Conservation (phyloP, 768 basidiomycete genomes). For the Lactifluus rugatus region DNA sequence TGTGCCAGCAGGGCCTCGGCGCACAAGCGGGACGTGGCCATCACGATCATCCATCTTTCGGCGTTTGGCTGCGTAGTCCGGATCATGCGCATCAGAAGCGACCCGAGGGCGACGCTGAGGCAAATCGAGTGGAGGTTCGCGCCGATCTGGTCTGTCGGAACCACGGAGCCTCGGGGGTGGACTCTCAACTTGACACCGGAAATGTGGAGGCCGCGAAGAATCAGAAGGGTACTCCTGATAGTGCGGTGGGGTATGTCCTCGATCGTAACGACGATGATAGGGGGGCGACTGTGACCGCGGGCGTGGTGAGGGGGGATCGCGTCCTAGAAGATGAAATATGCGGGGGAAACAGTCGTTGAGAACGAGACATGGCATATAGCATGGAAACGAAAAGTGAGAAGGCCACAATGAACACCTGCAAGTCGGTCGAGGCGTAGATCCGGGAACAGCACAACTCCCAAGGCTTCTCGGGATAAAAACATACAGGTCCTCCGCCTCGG, state of each 20-base stretch:
- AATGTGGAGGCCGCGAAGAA: slow-evolving; percentile 1
- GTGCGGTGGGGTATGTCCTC: slow-evolving; percentile 11
- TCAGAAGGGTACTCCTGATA: slow-evolving; percentile 10
- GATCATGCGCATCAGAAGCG: slow-evolving; percentile 7
- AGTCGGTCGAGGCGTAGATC: slow-evolving; percentile 17
- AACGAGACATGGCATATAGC: slow-evolving; percentile 14
- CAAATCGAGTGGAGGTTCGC: slow-evolving; percentile 8
- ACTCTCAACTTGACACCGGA: slow-evolving; percentile 12
- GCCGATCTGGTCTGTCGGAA: slow-evolving; percentile 1
- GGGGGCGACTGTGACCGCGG: slow-evolving; percentile 13
- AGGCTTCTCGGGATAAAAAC: slow-evolving; percentile 17
- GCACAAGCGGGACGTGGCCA: slow-evolving; percentile 1
- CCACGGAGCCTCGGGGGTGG: slow-evolving; percentile 11
- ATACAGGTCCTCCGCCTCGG: slow-evolving; percentile 18
- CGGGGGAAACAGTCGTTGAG: slow-evolving; percentile 19
- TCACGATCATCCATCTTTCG: slow-evolving; percentile 13
- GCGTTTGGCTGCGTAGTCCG: slow-evolving; percentile 16
- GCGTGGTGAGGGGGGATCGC: slow-evolving; percentile 18
- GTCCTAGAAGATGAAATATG: slow-evolving; percentile 21
- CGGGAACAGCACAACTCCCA: slow-evolving; percentile 20
- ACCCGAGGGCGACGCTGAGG: slow-evolving; percentile 15
- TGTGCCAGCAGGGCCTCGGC: slow-evolving; percentile 8
- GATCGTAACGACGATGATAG: slow-evolving; percentile 10
- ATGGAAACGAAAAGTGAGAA: slow-evolving; percentile 19
- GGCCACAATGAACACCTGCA: slow-evolving; percentile 19